Percentiles rank a stretch among this genome's conserved stretches.
Conservation (phyloP, 1,139 yeast genomes). For the Blastobotrys serpentis region DNA sequence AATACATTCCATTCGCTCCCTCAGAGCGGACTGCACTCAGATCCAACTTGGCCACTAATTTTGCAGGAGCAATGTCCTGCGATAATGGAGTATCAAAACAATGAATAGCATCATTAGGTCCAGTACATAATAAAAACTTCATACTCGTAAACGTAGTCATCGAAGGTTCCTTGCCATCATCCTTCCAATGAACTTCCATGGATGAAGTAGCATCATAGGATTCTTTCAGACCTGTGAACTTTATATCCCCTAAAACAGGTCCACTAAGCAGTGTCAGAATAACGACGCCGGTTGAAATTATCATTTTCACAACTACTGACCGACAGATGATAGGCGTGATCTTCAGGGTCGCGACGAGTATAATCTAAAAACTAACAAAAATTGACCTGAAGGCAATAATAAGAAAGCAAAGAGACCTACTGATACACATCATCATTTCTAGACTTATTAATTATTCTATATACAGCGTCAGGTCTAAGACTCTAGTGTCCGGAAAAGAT, state of each 20-base stretch:
- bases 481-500: too few relatives aligned
- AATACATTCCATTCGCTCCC: constrained; percentile 66
- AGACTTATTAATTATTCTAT: not conserved
- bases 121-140: constrained; percentile 66
- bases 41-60: constrained; percentile 22
- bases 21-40: constrained; percentile 43
- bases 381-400: not conserved
- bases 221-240: constrained; percentile 52
- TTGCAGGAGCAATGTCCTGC: constrained; percentile 30
- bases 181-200: constrained; percentile 61
- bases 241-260: constrained; percentile 52
- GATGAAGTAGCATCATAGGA: constrained; percentile 52
- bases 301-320: constrained; percentile 84
- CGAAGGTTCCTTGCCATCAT: constrained; percentile 50
- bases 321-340: constrained; percentile 51
- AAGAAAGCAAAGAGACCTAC: not conserved
- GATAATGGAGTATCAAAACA: constrained; percentile 42
- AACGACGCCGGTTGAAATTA: constrained; percentile 47
- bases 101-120: constrained; percentile 51
- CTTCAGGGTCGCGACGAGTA: constrained; percentile 2
- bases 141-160: constrained; percentile 47
- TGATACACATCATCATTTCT: not conserved
- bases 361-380: not conserved
- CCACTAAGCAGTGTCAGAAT: constrained; percentile 3
- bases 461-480: not conserved